Base-by-base conservation (phyloP, 2,329 filamentous ascomycete species). In the Cladosporium colombiae region DNA sequence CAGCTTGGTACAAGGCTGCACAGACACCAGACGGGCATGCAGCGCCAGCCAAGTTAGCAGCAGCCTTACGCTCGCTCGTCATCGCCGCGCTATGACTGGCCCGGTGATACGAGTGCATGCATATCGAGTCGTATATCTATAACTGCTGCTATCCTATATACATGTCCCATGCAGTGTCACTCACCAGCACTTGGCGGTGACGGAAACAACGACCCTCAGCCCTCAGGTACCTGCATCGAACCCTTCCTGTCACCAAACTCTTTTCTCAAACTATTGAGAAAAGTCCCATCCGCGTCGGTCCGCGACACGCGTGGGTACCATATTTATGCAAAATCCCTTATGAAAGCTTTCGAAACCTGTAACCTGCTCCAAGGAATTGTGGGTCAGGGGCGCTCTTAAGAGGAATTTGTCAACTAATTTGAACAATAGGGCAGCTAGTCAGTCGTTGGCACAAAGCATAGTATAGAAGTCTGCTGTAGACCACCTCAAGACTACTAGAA, bases 71-170 rank as follows among this genome's bases (percentile, higher is more conserved):
- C n/a, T n/a, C 37, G 37, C 37, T 46, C 52, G 52, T 55, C 52
- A 55, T 55, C 29, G 31, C 21, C 18, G 52, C 52, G 52, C 52
- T 55, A 31, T 55, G 52, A 55, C 52, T 55, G 52, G 52, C 52
- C 27, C 52, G 27, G 52, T 31, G 52, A 55, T 55, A 55, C 52
- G 52, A 55, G 16, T 55, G 52, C 27, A 21, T 13, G 52, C 52
- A 55, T 55, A 31, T 52, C 35, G 4, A 21, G 37, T 44, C 16
- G n/a, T 46, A 1, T 46, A 46, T 21, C n/a, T 46, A 46, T 46
- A 46, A 21, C 40, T 55, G 14, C 23, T 21, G 8, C 27, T 55
- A n/a, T 33, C 29, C n/a, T 46, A 55, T 14, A 33, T 33, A n/a
- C n/a, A 29, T 31, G n/a, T 33, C 16, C 18, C 11, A 21, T 55